These are phyloP conservation scores for Solanum lycopersicoides DNA, from an alignment of 257 asterid species.

Conservation along the genomic window DNA sequence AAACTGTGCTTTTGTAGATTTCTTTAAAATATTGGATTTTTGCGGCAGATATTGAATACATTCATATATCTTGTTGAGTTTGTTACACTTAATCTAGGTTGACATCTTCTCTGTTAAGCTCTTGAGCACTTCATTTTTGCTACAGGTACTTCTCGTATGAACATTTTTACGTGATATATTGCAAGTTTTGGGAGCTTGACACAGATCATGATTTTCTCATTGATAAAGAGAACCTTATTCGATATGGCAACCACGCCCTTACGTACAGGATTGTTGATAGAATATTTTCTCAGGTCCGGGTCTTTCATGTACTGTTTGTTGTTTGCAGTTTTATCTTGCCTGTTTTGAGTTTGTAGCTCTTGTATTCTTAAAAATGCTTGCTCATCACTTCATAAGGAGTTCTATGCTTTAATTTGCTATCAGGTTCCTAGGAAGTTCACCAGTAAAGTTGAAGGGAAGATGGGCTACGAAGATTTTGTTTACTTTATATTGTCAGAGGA, in stretches of 20 bases:
- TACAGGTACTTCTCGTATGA: constrained; percentile 97
- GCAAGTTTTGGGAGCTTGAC: constrained; percentile 99
- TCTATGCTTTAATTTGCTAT: constrained; percentile 18
- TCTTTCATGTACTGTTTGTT: constrained; percentile 7
- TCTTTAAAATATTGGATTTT: not conserved
- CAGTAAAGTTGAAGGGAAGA: constrained; percentile 96
- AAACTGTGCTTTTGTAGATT: not conserved
- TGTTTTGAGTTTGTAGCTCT: constrained; percentile 4
- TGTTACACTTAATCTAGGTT: not conserved
- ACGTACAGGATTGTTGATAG: constrained; percentile 98
- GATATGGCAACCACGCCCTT: constrained; percentile 98
- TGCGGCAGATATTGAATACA: not conserved
- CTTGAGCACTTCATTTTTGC: constrained; percentile 4
- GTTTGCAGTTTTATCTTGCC: constrained; percentile 5
- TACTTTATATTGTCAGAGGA: constrained; percentile 98
- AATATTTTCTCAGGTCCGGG: constrained; percentile 94
- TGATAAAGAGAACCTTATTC: constrained; percentile 94
- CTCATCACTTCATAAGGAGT: not conserved
- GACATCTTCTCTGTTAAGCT: not conserved
- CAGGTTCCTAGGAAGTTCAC: constrained; percentile 98
- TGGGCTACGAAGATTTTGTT: constrained; percentile 99
- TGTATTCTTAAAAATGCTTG: not conserved
- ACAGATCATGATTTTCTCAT: constrained; percentile 96
- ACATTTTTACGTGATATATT: constrained; percentile 97
- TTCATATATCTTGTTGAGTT: not conserved